Percentiles rank a stretch among this genome's conserved stretches.
These are phyloP conservation scores for Aspergillus luchuensis DNA, from an alignment of 2,329 filamentous ascomycete genomes.

Conservation along the genomic window DNA sequence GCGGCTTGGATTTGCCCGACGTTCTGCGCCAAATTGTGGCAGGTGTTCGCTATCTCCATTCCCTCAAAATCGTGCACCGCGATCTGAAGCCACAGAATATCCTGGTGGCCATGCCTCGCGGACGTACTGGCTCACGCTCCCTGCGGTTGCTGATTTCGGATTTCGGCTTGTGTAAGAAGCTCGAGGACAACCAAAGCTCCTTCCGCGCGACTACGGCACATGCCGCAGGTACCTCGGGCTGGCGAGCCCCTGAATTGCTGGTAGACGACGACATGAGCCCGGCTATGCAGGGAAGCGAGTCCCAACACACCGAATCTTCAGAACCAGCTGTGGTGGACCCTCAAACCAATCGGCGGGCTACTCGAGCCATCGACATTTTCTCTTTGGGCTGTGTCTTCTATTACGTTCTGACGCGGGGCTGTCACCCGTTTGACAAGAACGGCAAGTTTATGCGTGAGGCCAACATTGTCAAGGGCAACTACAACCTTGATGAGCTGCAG, in stretches of 20 bases:
- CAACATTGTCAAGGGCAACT: conserved; percentile 91
- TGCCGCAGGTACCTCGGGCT: conserved; percentile 89
- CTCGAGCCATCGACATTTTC: conserved; percentile 95
- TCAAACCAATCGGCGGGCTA: conserved; percentile 73
- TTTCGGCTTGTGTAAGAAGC: conserved; percentile 95
- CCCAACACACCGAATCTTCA: conserved; percentile 47
- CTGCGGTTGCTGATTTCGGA: conserved; percentile 94
- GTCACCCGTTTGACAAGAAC: conserved; percentile 91
- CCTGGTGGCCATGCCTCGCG: conserved; percentile 69
- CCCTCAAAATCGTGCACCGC: conserved; percentile 90
- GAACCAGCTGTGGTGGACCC: conserved; percentile 57
- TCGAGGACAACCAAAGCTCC: conserved; percentile 91
- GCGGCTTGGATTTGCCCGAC: conserved; percentile 71
- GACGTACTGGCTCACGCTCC: conserved; percentile 55
- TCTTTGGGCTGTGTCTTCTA: conserved; percentile 97
- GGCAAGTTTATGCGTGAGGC: conserved; percentile 94
- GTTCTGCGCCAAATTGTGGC: conserved; percentile 87
- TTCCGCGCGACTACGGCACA: conserved; percentile 93
- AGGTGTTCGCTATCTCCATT: conserved; percentile 85
- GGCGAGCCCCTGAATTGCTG: conserved; percentile 92
- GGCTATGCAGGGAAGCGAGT: conserved; percentile 32
- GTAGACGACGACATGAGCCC: conserved; percentile 70
- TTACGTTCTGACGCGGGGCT: conserved; percentile 92
- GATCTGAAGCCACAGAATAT: conserved; percentile 99
- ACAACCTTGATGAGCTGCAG: conserved; percentile 70